Percentiles rank a stretch among this genome's conserved stretches.
Evolutionary conservation across 768 basidiomycete genomes (phyloP).

Genomic region (Hebeloma cylindrosporum): DNA sequence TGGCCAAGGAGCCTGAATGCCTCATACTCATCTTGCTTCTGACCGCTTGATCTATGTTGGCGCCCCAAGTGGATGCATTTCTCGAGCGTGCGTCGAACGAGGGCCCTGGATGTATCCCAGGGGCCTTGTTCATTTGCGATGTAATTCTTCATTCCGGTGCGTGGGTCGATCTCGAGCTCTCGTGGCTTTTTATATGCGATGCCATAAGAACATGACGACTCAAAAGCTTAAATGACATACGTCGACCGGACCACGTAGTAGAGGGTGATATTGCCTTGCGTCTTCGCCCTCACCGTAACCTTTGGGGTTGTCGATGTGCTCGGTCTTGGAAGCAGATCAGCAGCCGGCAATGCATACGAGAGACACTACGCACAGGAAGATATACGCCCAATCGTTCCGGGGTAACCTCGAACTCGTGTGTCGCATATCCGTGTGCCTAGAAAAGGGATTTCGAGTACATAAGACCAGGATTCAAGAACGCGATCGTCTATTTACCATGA

Average conservation of each 20-base stretch:
- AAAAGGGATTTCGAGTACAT: background rate
- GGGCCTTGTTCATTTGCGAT: constrained; percentile 79
- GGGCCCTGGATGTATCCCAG: constrained; percentile 90
- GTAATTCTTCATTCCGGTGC: constrained; percentile 94
- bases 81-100: constrained; percentile 71
- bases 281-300: constrained; percentile 87
- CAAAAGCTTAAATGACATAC: constrained; percentile 35
- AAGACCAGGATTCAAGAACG: background rate
- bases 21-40: constrained; percentile 73
- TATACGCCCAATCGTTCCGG: constrained; percentile 79
- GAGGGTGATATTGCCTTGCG: constrained; percentile 71
- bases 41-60: constrained; percentile 52
- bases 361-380: constrained; percentile 57
- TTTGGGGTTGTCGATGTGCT: constrained; percentile 93
- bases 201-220: background rate
- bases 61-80: constrained; percentile 80
- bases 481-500: constrained; percentile 54
- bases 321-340: constrained; percentile 43
- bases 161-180: constrained; percentile 82
- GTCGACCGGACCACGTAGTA: constrained; percentile 81
- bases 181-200: constrained; percentile 45
- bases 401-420: constrained; percentile 85
- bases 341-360: background rate
- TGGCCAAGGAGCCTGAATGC: constrained; percentile 79
- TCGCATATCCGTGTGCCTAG: constrained; percentile 82